phyloP scores from a whole-genome alignment of 371 early-diverging fungal genomes.

The Enterospora canceri region DNA sequence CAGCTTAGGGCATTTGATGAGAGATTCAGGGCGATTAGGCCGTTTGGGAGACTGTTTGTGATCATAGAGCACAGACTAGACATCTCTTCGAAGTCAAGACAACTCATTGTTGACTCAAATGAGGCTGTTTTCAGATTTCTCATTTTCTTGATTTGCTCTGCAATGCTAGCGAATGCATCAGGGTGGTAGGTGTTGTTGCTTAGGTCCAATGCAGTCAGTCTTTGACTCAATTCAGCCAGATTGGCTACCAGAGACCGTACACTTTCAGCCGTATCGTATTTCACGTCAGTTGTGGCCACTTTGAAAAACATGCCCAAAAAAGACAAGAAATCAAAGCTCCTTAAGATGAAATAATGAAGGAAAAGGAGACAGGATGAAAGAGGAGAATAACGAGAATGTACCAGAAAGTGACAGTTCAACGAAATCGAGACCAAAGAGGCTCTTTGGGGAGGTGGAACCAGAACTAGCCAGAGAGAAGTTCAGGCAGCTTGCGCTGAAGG shows the following conservation, averaged over 20 bases:
- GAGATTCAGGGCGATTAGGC: constrained; percentile 43
- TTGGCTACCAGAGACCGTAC: constrained; percentile 25
- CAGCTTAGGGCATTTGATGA: constrained; percentile 55
- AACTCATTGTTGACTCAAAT: constrained; percentile 45
- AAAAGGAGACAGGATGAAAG: background rate
- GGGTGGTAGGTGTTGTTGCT: constrained; percentile 49
- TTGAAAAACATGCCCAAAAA: no score
- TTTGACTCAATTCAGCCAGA: constrained; percentile 16
- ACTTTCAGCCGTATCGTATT: constrained; percentile 43
- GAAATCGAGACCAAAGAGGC: no score
- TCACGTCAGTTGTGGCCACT: constrained; percentile 1
- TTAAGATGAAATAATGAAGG: background rate
- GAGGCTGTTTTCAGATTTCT: constrained; percentile 29
- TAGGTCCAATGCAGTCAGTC: constrained; percentile 44
- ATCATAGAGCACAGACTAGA: constrained; percentile 32
- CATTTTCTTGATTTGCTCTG: constrained; percentile 28
- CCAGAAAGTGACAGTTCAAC: background rate
- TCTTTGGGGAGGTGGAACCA: background rate
- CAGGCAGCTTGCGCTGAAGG: background rate
- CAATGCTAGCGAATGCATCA: constrained; percentile 42
- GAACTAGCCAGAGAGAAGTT: background rate
- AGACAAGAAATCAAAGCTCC: background rate
- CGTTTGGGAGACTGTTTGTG: constrained; percentile 17
- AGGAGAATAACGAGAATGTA: background rate
- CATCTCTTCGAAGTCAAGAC: constrained; percentile 48